Evolutionary conservation across 2,329 filamentous ascomycete genomes (phyloP), one percentile per base, ranked within the genome.

Genomic region (Penicillium digitatum): DNA sequence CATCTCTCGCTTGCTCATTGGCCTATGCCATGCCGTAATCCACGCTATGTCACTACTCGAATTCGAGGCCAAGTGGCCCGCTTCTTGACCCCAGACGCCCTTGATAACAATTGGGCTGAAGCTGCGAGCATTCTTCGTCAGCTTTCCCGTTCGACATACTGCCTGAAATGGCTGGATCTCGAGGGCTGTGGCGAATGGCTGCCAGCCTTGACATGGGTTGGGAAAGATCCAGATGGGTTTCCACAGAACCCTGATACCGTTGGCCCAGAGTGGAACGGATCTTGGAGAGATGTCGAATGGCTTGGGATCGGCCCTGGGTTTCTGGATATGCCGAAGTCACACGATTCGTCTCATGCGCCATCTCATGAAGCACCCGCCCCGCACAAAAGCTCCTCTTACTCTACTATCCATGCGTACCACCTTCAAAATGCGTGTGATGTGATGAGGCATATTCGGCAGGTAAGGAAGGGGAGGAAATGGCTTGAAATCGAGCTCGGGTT

Each of bases 1-100:
- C 83, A 86, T 60, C 73, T 87, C 2, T 86, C 83, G 0, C 74
- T 87, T 2, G 83, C 83, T 2, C 76, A 83, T 66, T 87, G 84
- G 84, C 82, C 83, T 3, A 71, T 75, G 20, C 84, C 84, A 2
- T 81, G 79, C 0, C 69, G 81, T n/a, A 83, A 81, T 0, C 81
- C 81, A 0, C 80, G 82, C 56, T 72, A 81, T 3, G 70, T 71
- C 3, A 78, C 75, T 9, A 67, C 77, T 7, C 76, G 75, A 11
- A 71, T 81, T 34, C 66, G 63, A 58, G 66, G 77, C 11, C 66
- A 70, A 16, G 72, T 71, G 20, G 69, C 72, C 26, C 66, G 74
- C 48, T 72, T 72, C 18, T 72, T 74, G 14, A 67, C 71, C 72
- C 6, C 77, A 4, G 75, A 81, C 54, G 74, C 77, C 49, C 79